Evolutionary conservation across 192 early-diverging fungal species (phyloP).

Genomic region (Chytriomyces confervae): DNA sequence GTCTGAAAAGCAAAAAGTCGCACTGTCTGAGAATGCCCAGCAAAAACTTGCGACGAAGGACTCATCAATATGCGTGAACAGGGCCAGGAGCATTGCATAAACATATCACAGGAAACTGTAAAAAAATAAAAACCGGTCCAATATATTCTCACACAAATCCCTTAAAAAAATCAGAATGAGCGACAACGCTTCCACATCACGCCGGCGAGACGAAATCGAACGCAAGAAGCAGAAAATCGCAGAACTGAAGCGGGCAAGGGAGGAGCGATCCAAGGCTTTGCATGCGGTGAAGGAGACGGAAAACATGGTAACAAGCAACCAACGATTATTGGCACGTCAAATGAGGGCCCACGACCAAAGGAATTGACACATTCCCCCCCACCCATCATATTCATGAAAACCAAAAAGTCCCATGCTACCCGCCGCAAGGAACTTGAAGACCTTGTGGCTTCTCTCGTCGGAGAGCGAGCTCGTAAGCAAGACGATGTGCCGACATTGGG

Average conservation of each 20-base stretch:
- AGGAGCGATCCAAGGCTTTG: slow-evolving; percentile 65
- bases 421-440: slow-evolving; percentile 81
- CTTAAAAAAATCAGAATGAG: too few relatives aligned
- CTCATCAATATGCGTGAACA: too few relatives aligned
- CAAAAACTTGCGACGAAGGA: too few relatives aligned
- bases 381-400: too few relatives aligned
- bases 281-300: not conserved
- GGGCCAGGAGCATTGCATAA: too few relatives aligned
- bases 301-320: not conserved
- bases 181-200: not conserved
- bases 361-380: too few relatives aligned
- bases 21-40: too few relatives aligned
- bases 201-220: slow-evolving; percentile 69
- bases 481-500: not conserved
- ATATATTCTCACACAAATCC: too few relatives aligned
- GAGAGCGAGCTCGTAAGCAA: slow-evolving; percentile 58
- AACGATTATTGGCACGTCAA: not conserved
- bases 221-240: slow-evolving; percentile 91
- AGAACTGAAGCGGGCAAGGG: slow-evolving; percentile 80
- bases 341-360: not conserved
- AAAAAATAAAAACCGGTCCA: slow-evolving; percentile 3
- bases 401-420: slow-evolving; percentile 22
- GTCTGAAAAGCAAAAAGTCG: too few relatives aligned
- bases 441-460: slow-evolving; percentile 83
- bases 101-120: not conserved